A percentile compares a stretch with the other conserved stretches of the same genome.
These are phyloP conservation scores for Dendrobium huoshanense DNA, from an alignment of 106 monocot genomes.

Conservation along the genomic window DNA sequence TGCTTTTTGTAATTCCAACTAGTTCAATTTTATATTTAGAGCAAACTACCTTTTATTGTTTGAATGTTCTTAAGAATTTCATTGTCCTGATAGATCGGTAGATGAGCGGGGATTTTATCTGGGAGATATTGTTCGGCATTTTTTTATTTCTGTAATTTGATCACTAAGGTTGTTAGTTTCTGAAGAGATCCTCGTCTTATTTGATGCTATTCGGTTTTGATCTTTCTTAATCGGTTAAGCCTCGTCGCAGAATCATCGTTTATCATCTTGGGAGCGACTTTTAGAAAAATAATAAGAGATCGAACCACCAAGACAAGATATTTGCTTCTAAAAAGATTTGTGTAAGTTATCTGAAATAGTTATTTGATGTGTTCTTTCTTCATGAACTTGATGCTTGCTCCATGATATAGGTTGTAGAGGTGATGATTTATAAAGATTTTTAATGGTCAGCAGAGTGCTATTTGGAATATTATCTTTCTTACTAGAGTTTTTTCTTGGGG, in stretches of 20 bases:
- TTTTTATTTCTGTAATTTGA: background rate
- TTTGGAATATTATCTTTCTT: background rate
- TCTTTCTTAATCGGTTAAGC: background rate
- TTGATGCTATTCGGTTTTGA: background rate
- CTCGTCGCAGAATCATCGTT: background rate
- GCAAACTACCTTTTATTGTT: background rate
- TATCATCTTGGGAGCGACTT: background rate
- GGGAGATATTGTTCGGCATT: too few relatives aligned
- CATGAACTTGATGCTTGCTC: background rate
- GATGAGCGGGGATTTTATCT: too few relatives aligned
- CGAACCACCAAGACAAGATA: background rate
- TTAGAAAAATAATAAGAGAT: background rate
- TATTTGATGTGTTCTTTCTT: background rate
- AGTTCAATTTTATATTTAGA: background rate
- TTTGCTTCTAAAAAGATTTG: background rate
- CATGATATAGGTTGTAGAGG: background rate
- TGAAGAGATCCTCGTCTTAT: conserved; percentile 1
- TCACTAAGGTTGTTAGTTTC: background rate
- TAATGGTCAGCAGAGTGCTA: background rate
- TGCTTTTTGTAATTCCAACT: background rate
- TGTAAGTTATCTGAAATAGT: background rate
- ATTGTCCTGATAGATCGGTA: too few relatives aligned
- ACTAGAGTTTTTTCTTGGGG: background rate
- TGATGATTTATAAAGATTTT: background rate
- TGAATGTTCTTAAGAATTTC: background rate